Evolutionary conservation across 2,329 filamentous ascomycete species (phyloP).

Genomic region (Venturia effusa): DNA sequence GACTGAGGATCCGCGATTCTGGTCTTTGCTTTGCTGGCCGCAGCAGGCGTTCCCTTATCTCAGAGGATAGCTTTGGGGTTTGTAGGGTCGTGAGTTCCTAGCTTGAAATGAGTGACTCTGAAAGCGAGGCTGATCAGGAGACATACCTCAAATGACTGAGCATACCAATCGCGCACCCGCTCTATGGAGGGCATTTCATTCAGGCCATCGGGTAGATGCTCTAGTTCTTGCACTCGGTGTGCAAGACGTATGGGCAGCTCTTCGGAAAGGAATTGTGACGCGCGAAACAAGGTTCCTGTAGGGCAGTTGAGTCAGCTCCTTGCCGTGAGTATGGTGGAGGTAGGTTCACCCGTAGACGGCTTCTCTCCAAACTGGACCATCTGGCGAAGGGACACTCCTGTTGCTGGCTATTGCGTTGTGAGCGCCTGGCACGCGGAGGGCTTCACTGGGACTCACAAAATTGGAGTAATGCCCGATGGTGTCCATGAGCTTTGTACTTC

Average conservation of each 20-base stretch:
- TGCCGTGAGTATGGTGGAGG: neutral
- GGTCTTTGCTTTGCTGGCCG: constrained; percentile 48
- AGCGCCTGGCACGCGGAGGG: constrained; percentile 9
- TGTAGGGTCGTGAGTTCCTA: constrained; percentile 86
- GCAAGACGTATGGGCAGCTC: constrained; percentile 94
- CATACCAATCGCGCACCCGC: constrained; percentile 96
- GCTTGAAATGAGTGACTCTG: constrained; percentile 18
- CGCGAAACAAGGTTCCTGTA: constrained; percentile 80
- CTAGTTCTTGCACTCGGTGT: constrained; percentile 90
- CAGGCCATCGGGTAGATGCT: constrained; percentile 84
- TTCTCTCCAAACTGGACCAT: constrained; percentile 98
- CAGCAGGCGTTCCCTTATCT: constrained; percentile 70
- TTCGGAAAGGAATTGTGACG: constrained; percentile 95
- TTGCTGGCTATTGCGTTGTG: constrained; percentile 52
- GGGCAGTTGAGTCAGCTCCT: constrained; percentile 4
- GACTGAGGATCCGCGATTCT: constrained; percentile 58
- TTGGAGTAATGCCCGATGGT: constrained; percentile 50
- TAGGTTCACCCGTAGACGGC: constrained; percentile 68
- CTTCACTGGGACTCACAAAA: constrained; percentile 15
- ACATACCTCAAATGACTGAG: constrained; percentile 93
- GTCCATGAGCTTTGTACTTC: constrained; percentile 81
- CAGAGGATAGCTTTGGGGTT: constrained; percentile 62
- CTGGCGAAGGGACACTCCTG: constrained; percentile 89
- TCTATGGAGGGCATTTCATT: constrained; percentile 97
- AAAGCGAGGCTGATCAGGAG: neutral